A percentile compares a stretch with the other conserved stretches of the same genome.
phyloP scores from a whole-genome alignment of 2,329 filamentous ascomycete genomes.

The Verticillium longisporum region DNA sequence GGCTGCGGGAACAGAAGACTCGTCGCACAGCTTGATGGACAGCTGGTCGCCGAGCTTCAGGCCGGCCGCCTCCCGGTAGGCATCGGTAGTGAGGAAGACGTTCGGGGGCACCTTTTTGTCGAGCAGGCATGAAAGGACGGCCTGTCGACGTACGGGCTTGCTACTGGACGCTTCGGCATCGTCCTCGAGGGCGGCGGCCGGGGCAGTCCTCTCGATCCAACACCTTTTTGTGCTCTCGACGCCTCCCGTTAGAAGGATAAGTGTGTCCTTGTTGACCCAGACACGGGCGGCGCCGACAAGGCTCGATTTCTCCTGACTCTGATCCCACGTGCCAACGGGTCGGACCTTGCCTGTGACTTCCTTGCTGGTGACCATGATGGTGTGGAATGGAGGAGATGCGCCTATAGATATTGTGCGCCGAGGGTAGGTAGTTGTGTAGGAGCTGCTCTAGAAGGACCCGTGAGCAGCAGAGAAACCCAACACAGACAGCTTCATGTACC shows the following conservation, averaged over 20 bases:
- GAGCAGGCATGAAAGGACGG: constrained; percentile 41
- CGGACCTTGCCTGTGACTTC: constrained; percentile 27
- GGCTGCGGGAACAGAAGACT: constrained; percentile 44
- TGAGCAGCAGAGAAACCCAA: too few relatives aligned
- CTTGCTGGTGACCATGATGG: constrained; percentile 12
- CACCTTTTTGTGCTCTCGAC: constrained; percentile 36
- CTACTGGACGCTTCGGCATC: neutral
- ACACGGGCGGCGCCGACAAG: constrained; percentile 37
- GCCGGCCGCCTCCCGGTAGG: constrained; percentile 64
- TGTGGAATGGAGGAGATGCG: neutral
- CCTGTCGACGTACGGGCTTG: constrained; percentile 29
- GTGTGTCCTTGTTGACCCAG: constrained; percentile 39
- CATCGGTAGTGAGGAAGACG: constrained; percentile 65
- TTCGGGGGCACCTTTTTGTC: constrained; percentile 59
- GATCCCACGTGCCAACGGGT: constrained; percentile 27
- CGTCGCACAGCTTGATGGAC: constrained; percentile 50
- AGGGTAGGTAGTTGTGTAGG: too few relatives aligned
- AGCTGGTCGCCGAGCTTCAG: constrained; percentile 65
- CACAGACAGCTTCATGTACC: too few relatives aligned
- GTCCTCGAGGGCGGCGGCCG: neutral
- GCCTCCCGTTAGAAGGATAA: constrained; percentile 35
- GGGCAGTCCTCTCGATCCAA: constrained; percentile 24
- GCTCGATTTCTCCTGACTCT: constrained; percentile 32
- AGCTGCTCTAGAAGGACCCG: too few relatives aligned
- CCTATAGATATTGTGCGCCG: too few relatives aligned